phyloP scores from a whole-genome alignment of 2,329 filamentous ascomycete genomes.

The Penicillium oxalicum region DNA sequence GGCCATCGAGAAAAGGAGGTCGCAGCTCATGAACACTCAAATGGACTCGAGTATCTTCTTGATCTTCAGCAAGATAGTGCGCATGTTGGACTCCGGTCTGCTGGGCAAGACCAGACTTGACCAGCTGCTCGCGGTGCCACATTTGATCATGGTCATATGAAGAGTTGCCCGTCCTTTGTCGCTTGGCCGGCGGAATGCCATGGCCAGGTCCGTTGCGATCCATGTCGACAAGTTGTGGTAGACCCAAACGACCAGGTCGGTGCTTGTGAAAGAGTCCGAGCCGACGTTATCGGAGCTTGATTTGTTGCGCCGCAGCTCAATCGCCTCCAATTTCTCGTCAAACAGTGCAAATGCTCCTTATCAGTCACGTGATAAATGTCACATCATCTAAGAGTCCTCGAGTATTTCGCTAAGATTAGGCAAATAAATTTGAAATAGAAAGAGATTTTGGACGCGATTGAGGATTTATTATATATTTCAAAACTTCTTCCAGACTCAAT shows the following conservation, averaged over 20 bases:
- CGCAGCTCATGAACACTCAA: conserved; percentile 87
- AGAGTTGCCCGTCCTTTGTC: conserved; percentile 33
- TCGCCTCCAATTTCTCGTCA: conserved; percentile 12
- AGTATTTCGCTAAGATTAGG: not conserved
- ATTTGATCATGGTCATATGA: conserved; percentile 65
- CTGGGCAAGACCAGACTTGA: conserved; percentile 92
- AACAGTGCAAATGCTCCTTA: conserved; percentile 26
- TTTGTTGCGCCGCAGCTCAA: conserved; percentile 8
- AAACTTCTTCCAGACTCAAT: not conserved
- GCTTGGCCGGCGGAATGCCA: conserved; percentile 31
- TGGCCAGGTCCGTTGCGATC: conserved; percentile 27
- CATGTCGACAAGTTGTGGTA: conserved; percentile 19
- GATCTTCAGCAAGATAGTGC: conserved; percentile 60
- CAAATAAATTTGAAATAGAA: not conserved
- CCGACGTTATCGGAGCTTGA: not conserved
- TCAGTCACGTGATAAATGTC: conserved; percentile 19
- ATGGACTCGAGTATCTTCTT: conserved; percentile 84
- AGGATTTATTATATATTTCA: not conserved
- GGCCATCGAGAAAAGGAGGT: conserved; percentile 89
- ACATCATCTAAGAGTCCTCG: not conserved
- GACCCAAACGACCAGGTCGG: not conserved
- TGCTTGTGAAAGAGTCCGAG: not conserved
- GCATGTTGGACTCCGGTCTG: conserved; percentile 76
- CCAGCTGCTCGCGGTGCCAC: conserved; percentile 99
- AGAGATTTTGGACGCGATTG: too few relatives aligned